Percentiles rank a stretch among this genome's conserved stretches.
phyloP scores from a whole-genome alignment of 345 rosid genomes.

The Hibiscus tridactylites region DNA sequence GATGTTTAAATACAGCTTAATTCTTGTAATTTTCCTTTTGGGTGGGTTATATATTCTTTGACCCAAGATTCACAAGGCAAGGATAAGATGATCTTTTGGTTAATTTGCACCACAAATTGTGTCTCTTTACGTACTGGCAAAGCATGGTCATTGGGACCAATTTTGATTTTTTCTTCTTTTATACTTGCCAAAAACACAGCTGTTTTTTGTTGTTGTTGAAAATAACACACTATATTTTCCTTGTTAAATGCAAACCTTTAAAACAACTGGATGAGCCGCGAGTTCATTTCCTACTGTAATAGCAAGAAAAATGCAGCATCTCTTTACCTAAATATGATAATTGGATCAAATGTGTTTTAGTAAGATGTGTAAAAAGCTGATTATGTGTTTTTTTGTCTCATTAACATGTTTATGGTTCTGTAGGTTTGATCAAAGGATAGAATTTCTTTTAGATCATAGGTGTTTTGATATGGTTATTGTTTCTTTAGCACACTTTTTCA shows the following conservation, averaged over 20 bases:
- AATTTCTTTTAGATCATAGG: neutral
- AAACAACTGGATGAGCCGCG: neutral
- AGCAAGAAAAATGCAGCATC: neutral
- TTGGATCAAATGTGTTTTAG: neutral
- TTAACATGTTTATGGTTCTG: too few species aligned
- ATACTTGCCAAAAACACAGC: neutral
- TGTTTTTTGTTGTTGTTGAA: neutral
- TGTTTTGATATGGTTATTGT: neutral
- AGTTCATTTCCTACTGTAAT: neutral
- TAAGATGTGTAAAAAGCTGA: too few species aligned
- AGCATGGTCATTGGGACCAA: neutral
- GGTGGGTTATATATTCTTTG: neutral
- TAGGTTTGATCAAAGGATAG: neutral
- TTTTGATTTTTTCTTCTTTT: neutral
- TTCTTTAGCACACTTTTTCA: too few species aligned
- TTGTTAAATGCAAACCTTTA: neutral
- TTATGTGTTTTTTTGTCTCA: too few species aligned
- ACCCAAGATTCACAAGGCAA: neutral
- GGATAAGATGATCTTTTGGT: neutral
- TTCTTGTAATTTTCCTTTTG: constrained; percentile 2
- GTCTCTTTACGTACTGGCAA: neutral
- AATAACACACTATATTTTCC: neutral
- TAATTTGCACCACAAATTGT: neutral
- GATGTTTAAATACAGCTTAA: neutral
- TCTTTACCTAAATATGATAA: neutral